A percentile compares a stretch with the other conserved stretches of the same genome.
phyloP scores from a whole-genome alignment of 2,329 filamentous ascomycete species.

The Leptodontidium sp. region DNA sequence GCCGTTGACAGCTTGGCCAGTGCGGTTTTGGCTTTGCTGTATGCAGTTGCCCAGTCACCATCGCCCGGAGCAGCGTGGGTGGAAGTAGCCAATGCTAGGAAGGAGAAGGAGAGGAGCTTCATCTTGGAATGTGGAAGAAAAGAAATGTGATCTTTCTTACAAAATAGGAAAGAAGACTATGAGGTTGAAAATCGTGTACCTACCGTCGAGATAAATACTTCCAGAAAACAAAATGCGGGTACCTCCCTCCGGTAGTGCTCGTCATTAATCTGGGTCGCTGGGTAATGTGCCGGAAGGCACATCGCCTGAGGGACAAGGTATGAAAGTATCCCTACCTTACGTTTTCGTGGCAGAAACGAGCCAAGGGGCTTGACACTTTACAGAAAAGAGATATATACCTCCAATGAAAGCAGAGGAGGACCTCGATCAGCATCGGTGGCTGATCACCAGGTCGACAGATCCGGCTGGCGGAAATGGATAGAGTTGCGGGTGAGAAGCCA shows the following conservation, averaged over 20 bases:
- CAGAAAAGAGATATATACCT: not conserved
- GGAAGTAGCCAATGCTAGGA: constrained; percentile 33
- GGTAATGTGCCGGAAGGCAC: constrained; percentile 12
- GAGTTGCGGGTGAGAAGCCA: constrained; percentile 16
- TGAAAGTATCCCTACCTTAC: not conserved
- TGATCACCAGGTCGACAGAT: constrained; percentile 21
- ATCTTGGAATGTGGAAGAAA: constrained; percentile 24
- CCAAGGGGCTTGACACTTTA: not conserved
- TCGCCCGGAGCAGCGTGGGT: constrained; percentile 33
- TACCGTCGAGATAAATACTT: not conserved
- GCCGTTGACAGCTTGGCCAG: constrained; percentile 73
- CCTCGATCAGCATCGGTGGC: constrained; percentile 18
- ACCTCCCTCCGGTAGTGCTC: constrained; percentile 13
- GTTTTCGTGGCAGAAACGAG: not conserved
- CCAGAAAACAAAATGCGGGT: not conserved
- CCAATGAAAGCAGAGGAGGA: not conserved
- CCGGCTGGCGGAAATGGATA: constrained; percentile 18
- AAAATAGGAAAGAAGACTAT: not conserved
- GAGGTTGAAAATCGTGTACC: not conserved
- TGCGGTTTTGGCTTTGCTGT: constrained; percentile 72
- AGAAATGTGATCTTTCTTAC: too few relatives aligned
- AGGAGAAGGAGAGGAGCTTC: constrained; percentile 20
- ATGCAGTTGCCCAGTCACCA: constrained; percentile 70
- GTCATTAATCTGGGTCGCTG: constrained; percentile 23
- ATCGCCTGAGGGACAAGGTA: not conserved